Percentiles rank a stretch among this genome's conserved stretches.
Evolutionary conservation across 345 rosid genomes (phyloP).

Genomic region (Crucihimalaya himalaica): DNA sequence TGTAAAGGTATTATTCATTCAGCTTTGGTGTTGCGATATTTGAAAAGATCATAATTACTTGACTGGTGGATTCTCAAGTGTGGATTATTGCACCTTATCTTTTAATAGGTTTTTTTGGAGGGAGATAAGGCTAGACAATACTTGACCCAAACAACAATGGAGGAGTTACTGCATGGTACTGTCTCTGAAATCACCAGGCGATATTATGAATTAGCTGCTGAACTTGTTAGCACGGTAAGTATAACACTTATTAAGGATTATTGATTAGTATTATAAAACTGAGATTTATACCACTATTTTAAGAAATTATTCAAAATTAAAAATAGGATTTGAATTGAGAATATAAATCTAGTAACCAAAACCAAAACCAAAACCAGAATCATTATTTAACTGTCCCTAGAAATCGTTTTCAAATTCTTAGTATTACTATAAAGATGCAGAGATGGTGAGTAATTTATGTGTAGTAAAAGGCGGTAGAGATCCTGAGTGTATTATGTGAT

Average conservation of each 20-base stretch:
- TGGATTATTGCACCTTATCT: not conserved
- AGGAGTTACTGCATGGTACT: slow-evolving; percentile 13
- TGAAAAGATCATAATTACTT: slow-evolving; percentile 1
- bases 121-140: slow-evolving; percentile 69
- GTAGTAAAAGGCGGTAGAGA: not conserved
- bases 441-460: slow-evolving; percentile 5
- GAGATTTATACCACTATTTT: not conserved
- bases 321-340: not conserved
- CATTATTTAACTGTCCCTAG: not conserved
- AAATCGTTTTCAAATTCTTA: not conserved
- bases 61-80: slow-evolving; percentile 26
- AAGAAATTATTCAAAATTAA: not conserved
- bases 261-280: not conserved
- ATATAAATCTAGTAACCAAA: not conserved
- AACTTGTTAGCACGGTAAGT: slow-evolving; percentile 83
- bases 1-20: slow-evolving; percentile 61
- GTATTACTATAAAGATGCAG: not conserved
- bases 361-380: not conserved
- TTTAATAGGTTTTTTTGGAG: slow-evolving; percentile 62
- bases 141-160: slow-evolving; percentile 35
- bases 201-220: slow-evolving; percentile 78
- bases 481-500: slow-evolving; percentile 9
- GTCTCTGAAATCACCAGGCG: slow-evolving; percentile 73
- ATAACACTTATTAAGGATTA: slow-evolving; percentile 1
- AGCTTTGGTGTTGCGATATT: slow-evolving; percentile 24